phyloP scores from a whole-genome alignment of 257 asterid genomes.

The Asclepias syriaca region DNA sequence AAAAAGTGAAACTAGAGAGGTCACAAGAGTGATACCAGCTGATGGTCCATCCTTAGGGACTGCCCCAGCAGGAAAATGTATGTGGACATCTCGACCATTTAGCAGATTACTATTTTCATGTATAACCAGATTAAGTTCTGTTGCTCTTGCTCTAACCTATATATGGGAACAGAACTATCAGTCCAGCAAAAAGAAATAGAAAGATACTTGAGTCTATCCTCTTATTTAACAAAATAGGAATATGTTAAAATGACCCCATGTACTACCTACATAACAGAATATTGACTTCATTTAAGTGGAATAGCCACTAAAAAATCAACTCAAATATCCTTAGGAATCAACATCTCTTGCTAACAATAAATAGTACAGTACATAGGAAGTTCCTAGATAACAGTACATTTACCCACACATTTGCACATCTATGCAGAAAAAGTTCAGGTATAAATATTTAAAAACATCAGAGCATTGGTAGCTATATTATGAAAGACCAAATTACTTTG shows the following conservation, averaged over 20 bases:
- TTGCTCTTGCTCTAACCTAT: constrained; percentile 88
- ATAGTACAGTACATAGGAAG: neutral
- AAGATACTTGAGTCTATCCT: neutral
- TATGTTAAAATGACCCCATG: neutral
- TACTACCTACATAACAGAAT: neutral
- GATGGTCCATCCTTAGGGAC: constrained; percentile 99
- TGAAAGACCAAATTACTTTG: neutral
- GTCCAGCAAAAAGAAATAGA: constrained; percentile 13
- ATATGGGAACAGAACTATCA: constrained; percentile 10
- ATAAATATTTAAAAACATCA: neutral
- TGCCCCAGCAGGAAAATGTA: constrained; percentile 99
- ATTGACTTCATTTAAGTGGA: neutral
- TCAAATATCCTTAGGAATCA: neutral
- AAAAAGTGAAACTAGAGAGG: constrained; percentile 93
- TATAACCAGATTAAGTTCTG: constrained; percentile 74
- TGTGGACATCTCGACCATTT: constrained; percentile 87
- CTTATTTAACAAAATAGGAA: neutral
- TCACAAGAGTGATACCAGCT: constrained; percentile 98
- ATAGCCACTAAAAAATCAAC: neutral
- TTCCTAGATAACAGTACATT: neutral
- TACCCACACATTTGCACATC: neutral
- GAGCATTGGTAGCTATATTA: neutral
- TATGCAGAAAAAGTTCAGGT: neutral
- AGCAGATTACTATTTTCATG: constrained; percentile 66
- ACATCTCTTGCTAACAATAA: neutral